Evolutionary conservation across 345 rosid genomes (phyloP), one percentile per base, ranked within the genome.

Genomic region (Isatis tinctoria): DNA sequence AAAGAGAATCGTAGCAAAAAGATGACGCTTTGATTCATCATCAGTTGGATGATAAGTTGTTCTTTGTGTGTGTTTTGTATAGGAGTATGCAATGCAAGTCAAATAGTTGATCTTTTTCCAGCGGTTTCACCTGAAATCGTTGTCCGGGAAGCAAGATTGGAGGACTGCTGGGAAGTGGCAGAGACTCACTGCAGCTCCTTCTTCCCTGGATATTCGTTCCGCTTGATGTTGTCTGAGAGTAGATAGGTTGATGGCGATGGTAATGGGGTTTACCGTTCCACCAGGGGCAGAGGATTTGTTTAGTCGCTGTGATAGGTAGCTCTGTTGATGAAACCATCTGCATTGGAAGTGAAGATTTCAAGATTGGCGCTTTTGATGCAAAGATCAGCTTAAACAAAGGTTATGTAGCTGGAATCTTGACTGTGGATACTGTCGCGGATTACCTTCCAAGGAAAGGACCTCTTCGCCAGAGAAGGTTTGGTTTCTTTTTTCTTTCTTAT

Each of bases 161-260:
- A 90, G 80, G 97, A 95, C 73, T 87, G 92, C 39, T 95, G 99
- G 97, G 97, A 95, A 83, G 96, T 95, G 65, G 97, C 93, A 3
- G 99, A 95, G 87, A 95, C 97, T 74, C 97, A 92, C 66, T 92
- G 97, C 81, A 87, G 92, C 74, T 85, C 92, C 53, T 95, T 92
- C 83, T 90, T 88, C 79, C 99, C 99, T 0, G 85, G 81, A 16
- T 92, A 87, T 67, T 83, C 97, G 1, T 95, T 95, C 78, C 97
- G 3, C 82, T 95, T 35, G 96, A 88, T 65, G 82, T 95, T 63
- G 83, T 87, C 79, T 92, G 44, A 81, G 97, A 70, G 73, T 95
- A 16, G 90, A 95, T 83, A 83, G 96, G 83, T 51, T 95, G 58
- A 78, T 86, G 79, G 93, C 83, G 6, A 87, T 92, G 96, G 71